A percentile compares a stretch with the other conserved stretches of the same genome.
Conservation (phyloP, 805 yeast species). For the Yarrowia sp. region DNA sequence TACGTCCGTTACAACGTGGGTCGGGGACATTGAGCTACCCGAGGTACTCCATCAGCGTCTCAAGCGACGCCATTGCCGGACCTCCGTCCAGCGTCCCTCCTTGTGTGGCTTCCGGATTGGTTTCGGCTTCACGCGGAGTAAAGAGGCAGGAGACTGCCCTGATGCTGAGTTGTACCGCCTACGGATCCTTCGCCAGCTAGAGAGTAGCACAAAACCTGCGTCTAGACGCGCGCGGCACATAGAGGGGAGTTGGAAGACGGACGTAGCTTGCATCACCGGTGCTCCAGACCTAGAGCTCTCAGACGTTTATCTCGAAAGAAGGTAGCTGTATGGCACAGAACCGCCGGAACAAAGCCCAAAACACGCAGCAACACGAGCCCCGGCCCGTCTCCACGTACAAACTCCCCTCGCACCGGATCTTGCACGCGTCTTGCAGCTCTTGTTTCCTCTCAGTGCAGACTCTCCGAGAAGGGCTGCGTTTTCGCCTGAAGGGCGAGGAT, state of each 20-base stretch:
- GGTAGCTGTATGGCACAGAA: not conserved
- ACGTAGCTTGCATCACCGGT: not conserved
- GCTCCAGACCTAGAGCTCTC: not conserved
- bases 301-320: not conserved
- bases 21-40: not conserved
- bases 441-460: no score
- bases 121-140: slow-evolving; percentile 1
- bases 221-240: not conserved
- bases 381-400: not conserved
- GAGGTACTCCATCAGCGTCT: not conserved
- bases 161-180: not conserved
- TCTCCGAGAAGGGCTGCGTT: not conserved
- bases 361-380: not conserved
- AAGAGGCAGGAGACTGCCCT: not conserved
- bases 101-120: not conserved
- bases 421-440: not conserved
- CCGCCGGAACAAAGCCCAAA: not conserved
- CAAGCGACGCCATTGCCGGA: not conserved
- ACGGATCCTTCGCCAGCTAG: not conserved
- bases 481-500: no score
- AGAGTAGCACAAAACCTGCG: no score
- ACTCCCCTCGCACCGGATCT: not conserved
- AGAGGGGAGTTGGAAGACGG: not conserved
- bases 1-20: not conserved
- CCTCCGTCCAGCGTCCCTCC: not conserved